phyloP scores from a whole-genome alignment of 1,139 yeast species.

The Yamadazyma friedrichii region DNA sequence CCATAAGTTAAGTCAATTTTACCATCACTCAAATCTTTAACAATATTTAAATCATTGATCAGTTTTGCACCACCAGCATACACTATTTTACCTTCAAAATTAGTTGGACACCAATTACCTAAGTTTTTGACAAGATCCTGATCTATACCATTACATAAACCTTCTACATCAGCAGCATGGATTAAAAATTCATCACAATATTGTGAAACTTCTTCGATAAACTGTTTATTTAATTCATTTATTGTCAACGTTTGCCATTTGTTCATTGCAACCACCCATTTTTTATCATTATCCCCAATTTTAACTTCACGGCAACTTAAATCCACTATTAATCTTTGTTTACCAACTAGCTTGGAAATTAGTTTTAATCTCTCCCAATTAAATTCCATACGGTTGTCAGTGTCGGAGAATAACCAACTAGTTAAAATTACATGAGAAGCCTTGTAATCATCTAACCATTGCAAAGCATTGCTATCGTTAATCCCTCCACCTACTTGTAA shows the following conservation, averaged over 20 bases:
- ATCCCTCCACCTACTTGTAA: slow-evolving; percentile 96
- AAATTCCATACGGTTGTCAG: slow-evolving; percentile 40
- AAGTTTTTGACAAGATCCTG: slow-evolving; percentile 65
- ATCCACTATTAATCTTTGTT: slow-evolving; percentile 75
- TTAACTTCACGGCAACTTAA: slow-evolving; percentile 71
- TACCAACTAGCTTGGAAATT: slow-evolving; percentile 57
- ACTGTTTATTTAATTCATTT: slow-evolving; percentile 51
- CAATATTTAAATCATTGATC: slow-evolving; percentile 64
- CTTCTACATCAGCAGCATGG: slow-evolving; percentile 99
- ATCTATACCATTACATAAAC: slow-evolving; percentile 90
- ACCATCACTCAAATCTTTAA: slow-evolving; percentile 66
- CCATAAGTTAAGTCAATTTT: slow-evolving; percentile 91
- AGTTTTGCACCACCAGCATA: slow-evolving; percentile 97
- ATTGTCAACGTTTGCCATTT: slow-evolving; percentile 92
- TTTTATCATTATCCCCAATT: slow-evolving; percentile 22
- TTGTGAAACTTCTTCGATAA: slow-evolving; percentile 51
- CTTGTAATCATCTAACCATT: slow-evolving; percentile 63
- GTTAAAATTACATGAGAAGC: slow-evolving; percentile 91
- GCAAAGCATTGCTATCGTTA: slow-evolving; percentile 63
- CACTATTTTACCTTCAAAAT: slow-evolving; percentile 67
- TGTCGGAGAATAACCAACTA: slow-evolving; percentile 75
- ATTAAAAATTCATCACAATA: slow-evolving; percentile 85
- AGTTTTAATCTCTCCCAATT: slow-evolving; percentile 51
- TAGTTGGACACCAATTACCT: slow-evolving; percentile 71
- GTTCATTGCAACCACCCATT: slow-evolving; percentile 94